Evolutionary conservation across 306 rosid species (phyloP).

Genomic region (Acacia melanoxylon): DNA sequence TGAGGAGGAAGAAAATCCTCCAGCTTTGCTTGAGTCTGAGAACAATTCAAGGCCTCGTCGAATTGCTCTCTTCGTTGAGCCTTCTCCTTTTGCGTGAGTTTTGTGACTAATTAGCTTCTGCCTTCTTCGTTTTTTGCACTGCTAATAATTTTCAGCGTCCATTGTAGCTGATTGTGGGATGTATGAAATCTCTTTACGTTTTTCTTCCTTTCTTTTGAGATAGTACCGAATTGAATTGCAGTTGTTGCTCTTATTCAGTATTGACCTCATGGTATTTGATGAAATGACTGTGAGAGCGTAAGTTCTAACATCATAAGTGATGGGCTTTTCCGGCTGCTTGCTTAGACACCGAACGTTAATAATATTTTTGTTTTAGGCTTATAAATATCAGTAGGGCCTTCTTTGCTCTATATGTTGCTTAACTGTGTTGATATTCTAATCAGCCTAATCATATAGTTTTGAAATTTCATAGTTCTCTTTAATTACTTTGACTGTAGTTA

Average conservation of each 20-base stretch:
- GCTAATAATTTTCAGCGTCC: neutral
- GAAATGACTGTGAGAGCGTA: constrained; percentile 10
- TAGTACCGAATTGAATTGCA: neutral
- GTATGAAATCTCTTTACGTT: constrained; percentile 12
- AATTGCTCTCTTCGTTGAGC: constrained; percentile 96
- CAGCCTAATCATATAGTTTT: neutral
- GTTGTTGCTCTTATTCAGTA: constrained; percentile 9
- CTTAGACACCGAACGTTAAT: neutral
- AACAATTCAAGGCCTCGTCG: constrained; percentile 74
- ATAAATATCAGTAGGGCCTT: neutral
- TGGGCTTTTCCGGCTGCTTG: neutral
- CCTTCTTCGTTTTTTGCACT: neutral
- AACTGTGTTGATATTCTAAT: neutral
- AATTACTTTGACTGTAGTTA: neutral
- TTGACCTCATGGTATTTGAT: constrained; percentile 30
- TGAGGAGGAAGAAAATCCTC: constrained; percentile 68
- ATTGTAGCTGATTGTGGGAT: constrained; percentile 17
- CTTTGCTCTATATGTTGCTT: neutral
- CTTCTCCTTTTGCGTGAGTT: constrained; percentile 97
- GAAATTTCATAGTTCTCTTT: neutral
- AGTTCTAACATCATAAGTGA: neutral
- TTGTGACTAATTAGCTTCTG: neutral
- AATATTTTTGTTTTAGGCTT: neutral
- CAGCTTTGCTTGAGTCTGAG: constrained; percentile 61
- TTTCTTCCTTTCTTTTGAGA: neutral